These are phyloP conservation scores for Apiotrichum akiyoshidainum DNA, from an alignment of 1,284 basidiomycete species.

Conservation along the genomic window DNA sequence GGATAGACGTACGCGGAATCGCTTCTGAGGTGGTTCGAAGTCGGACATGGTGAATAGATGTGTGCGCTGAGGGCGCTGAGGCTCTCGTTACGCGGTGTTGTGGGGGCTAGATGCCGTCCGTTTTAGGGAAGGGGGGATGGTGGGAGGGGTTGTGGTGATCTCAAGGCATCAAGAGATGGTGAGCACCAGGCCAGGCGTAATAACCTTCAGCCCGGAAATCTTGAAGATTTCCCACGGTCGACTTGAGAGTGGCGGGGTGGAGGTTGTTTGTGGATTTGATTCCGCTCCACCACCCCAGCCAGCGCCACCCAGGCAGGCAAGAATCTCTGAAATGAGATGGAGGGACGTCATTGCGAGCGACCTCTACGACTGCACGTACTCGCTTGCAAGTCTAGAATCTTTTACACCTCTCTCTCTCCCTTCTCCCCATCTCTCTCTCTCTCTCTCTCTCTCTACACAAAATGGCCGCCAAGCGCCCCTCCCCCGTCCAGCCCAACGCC, in stretches of 20 bases:
- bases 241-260: background rate
- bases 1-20: constrained; percentile 36
- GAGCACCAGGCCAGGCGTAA: background rate
- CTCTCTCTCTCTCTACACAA: background rate
- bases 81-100: background rate
- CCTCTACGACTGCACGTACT: no score
- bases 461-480: constrained; percentile 19
- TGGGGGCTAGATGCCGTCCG: background rate
- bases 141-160: background rate
- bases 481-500: constrained; percentile 65
- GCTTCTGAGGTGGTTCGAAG: constrained; percentile 41
- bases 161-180: no score
- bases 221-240: constrained; percentile 10
- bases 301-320: background rate
- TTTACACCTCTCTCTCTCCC: no score
- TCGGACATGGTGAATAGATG: constrained; percentile 28
- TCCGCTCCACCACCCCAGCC: background rate
- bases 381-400: no score
- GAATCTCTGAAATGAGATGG: no score
- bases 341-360: no score
- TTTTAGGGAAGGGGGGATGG: background rate
- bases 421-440: background rate
- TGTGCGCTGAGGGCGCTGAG: background rate
- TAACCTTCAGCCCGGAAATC: background rate
- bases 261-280: background rate